These are phyloP conservation scores for Verbena officinalis DNA, from an alignment of 257 asterid species.

Conservation along the genomic window DNA sequence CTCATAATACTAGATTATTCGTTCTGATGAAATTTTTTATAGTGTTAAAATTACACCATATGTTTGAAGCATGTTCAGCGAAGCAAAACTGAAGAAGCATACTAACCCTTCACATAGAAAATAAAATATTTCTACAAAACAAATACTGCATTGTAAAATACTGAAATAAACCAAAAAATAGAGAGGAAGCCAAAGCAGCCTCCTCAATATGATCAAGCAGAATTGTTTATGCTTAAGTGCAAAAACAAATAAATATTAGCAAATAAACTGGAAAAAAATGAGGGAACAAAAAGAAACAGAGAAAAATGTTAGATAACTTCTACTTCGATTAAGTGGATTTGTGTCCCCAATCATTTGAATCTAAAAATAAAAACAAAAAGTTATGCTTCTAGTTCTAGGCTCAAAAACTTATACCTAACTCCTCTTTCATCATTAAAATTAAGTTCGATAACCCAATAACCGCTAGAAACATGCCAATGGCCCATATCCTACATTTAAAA, in stretches of 20 bases:
- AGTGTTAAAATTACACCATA: not conserved
- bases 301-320: not conserved
- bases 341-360: too few relatives aligned
- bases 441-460: too few relatives aligned
- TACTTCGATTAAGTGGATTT: not conserved
- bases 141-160: not conserved
- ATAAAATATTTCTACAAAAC: not conserved
- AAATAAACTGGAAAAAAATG: not conserved
- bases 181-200: not conserved
- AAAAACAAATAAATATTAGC: not conserved
- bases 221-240: not conserved
- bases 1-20: not conserved
- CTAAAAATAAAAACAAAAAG: too few relatives aligned
- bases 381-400: too few relatives aligned
- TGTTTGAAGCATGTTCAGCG: not conserved
- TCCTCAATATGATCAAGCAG: not conserved
- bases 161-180: conserved; percentile 1
- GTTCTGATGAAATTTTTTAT: not conserved
- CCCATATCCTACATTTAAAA: not conserved
- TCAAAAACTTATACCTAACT: too few relatives aligned
- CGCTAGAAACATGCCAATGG: too few relatives aligned
- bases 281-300: not conserved
- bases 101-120: not conserved
- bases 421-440: too few relatives aligned
- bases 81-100: not conserved